Evolutionary conservation across 805 yeast genomes (phyloP), one percentile per base, ranked within the genome.

Genomic region (Starmerella sp.): DNA sequence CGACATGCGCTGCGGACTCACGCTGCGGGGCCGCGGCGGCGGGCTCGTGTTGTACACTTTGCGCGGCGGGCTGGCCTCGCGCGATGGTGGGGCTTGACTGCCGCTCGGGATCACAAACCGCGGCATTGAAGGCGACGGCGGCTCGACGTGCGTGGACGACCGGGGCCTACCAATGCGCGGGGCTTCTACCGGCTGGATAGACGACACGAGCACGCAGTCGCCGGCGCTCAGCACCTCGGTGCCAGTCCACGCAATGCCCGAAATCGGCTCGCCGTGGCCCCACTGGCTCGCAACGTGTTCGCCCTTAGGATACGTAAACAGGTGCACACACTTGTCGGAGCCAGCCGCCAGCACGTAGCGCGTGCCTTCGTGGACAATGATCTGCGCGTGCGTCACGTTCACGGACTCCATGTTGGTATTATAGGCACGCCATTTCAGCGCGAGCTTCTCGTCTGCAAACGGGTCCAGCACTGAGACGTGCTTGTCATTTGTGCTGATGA

Each of bases 221-320:
- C 60, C 53, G 2, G 62, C 57, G 3, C 53, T 45, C 5, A 62
- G 34, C 6, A 59, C 22, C 32, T 48, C 32, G 11, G 43, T 51
- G 2, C 57, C 52, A 2, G 58, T 54, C 58, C 64, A 59, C 4
- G 58, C 58, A 0, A 82, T 54, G 0, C 78, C 76, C 13, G 77
- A 64, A 5, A 81, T 73, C 0, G 75, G 66, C 41, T 81, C 81
- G 0, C 81, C 74, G 59, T 78, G 82, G 0, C 79, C 90, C 84
- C 84, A 83, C 48, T 73, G 76, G 0, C 75, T 71, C 7, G 78
- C 72, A 9, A 80, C 45, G 9, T 73, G 73, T 50, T 69, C 76
- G 1, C 82, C 84, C 7, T 70, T 71, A 1, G 61, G 54, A 57
- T 73, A 76, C 32, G 72, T 71, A 62, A 76, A 81, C 1, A 73